These are phyloP conservation scores for Xylaria bambusicola DNA, from an alignment of 495 filamentous ascomycete species.

Conservation along the genomic window DNA sequence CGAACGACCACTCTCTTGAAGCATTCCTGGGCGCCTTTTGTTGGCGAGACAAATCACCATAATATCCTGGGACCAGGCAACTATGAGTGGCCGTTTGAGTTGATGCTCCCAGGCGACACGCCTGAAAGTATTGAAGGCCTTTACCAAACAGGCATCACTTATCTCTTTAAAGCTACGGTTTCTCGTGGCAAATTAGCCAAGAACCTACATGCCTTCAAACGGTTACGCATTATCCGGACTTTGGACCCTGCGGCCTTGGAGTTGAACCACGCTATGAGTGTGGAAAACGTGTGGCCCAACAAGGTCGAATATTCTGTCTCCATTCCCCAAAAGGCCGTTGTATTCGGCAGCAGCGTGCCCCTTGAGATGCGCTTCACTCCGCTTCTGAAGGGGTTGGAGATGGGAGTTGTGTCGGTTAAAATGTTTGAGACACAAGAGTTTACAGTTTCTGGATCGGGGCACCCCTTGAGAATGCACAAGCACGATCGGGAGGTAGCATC, in stretches of 20 bases:
- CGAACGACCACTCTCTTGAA: slow-evolving; percentile 44
- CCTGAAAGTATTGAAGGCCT: slow-evolving; percentile 90
- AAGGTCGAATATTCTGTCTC: slow-evolving; percentile 92
- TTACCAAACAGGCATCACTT: slow-evolving; percentile 75
- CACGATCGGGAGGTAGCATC: slow-evolving; percentile 61
- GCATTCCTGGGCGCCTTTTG: slow-evolving; percentile 52
- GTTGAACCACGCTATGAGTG: slow-evolving; percentile 84
- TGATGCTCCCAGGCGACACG: slow-evolving; percentile 71
- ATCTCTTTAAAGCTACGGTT: slow-evolving; percentile 85
- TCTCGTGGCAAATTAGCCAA: slow-evolving; percentile 77
- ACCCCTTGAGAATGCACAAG: slow-evolving; percentile 60
- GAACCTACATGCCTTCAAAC: slow-evolving; percentile 75
- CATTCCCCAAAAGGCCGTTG: slow-evolving; percentile 84
- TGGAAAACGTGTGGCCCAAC: slow-evolving; percentile 92
- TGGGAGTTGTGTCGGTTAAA: slow-evolving; percentile 73
- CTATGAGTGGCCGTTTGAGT: slow-evolving; percentile 89
- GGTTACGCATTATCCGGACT: slow-evolving; percentile 84
- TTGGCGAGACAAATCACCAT: slow-evolving; percentile 47
- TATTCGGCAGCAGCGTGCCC: slow-evolving; percentile 81
- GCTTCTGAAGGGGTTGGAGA: slow-evolving; percentile 79
- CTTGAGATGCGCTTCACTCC: slow-evolving; percentile 81
- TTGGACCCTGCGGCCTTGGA: slow-evolving; percentile 79
- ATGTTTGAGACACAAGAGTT: slow-evolving; percentile 78
- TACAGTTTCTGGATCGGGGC: slow-evolving; percentile 50
- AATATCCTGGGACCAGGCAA: slow-evolving; percentile 72